Evolutionary conservation across 2,329 filamentous ascomycete genomes (phyloP).

Genomic region (Gaeumannomyces sp.): DNA sequence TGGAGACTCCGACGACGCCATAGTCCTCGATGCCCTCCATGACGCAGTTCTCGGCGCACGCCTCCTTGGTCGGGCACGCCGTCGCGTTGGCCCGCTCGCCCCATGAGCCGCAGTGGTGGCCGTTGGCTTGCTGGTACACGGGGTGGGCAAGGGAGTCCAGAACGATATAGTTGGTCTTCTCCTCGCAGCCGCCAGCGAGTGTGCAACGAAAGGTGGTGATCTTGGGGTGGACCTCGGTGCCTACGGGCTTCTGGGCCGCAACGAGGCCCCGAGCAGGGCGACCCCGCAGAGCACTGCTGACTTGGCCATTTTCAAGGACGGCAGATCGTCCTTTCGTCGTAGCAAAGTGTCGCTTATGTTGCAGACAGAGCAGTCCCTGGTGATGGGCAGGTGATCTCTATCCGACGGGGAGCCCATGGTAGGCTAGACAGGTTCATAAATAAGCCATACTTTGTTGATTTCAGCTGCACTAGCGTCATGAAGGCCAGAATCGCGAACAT

Average conservation of each 20-base stretch:
- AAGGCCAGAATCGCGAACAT: background rate
- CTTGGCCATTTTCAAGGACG: background rate
- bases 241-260: constrained; percentile 13
- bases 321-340: background rate
- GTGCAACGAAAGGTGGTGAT: constrained; percentile 46
- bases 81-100: constrained; percentile 11
- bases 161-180: constrained; percentile 42
- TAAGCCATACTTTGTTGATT: background rate
- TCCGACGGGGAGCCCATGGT: background rate
- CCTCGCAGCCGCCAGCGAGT: constrained; percentile 38
- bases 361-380: background rate
- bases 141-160: constrained; percentile 32
- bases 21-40: constrained; percentile 14
- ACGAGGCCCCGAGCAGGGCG: constrained; percentile 7
- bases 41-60: constrained; percentile 14
- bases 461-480: no score
- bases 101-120: constrained; percentile 9
- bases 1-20: constrained; percentile 10
- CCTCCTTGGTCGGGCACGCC: constrained; percentile 13
- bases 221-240: constrained; percentile 38
- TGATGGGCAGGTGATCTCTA: background rate
- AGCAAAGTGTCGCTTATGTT: background rate
- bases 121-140: constrained; percentile 11
- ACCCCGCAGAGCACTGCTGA: background rate
- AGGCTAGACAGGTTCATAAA: background rate